Conservation (phyloP, 257 asterid species). For the Gentiana dahurica region DNA sequence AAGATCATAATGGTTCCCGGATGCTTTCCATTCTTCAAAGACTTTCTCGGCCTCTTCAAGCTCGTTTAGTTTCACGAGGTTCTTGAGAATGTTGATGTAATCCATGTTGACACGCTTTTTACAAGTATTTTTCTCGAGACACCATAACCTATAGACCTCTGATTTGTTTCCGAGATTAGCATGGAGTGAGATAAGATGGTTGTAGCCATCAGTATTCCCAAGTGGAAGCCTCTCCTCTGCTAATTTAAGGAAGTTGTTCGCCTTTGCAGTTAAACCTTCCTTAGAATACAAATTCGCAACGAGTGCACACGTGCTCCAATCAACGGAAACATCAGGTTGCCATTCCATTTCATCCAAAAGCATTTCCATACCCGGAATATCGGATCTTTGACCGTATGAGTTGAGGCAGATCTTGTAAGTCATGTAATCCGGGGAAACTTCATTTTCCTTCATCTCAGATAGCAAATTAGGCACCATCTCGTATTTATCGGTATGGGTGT, state of each 20-base stretch:
- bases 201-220: conserved; percentile 46
- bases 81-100: conserved; percentile 50
- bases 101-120: conserved; percentile 52
- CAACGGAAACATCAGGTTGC: conserved; percentile 34
- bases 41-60: conserved; percentile 52
- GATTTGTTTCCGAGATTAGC: conserved; percentile 48
- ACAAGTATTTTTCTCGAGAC: conserved; percentile 32
- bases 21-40: conserved; percentile 61
- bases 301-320: conserved; percentile 69
- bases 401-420: conserved; percentile 75
- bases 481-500: conserved; percentile 30
- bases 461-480: conserved; percentile 48
- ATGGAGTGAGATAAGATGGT: conserved; percentile 67
- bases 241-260: conserved; percentile 33
- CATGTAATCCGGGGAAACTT: conserved; percentile 52
- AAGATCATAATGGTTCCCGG: conserved; percentile 53
- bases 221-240: conserved; percentile 51
- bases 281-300: conserved; percentile 55
- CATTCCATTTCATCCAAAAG: conserved; percentile 60
- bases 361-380: conserved; percentile 56
- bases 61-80: conserved; percentile 55
- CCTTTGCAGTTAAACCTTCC: conserved; percentile 40
- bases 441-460: conserved; percentile 37
- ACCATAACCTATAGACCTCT: conserved; percentile 59
- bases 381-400: conserved; percentile 53